Base-by-base conservation (phyloP, 2,329 filamentous ascomycete genomes). In the Dothideomycetidae sp. region DNA sequence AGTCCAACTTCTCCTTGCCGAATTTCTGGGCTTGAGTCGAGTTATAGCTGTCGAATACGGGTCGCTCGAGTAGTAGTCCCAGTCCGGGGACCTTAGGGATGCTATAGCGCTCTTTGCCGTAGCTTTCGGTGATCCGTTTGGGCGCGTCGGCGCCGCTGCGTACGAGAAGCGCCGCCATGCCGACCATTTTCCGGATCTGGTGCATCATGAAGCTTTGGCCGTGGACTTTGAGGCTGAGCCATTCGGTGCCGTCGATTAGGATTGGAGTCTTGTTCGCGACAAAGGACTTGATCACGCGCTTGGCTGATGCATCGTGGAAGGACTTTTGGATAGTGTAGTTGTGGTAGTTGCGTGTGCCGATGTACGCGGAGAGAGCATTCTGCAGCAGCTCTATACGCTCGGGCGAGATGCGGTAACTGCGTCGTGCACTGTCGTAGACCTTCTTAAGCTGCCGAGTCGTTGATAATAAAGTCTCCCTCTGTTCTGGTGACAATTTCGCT, bases 131-230 rank as follows among this genome's bases (percentile, higher is more conserved):
- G 48, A 98, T 81, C 17, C 81, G 73, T 9, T 71, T 63, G 3
- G 76, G 66, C 3, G 81, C 68, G 15, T 50, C 43, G n/a, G 78
- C 78, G 35, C 84, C 90, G 56, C 81, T 92, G 26, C 90, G 78
- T 5, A 92, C 79, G 4, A 88, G 67, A 42, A 98, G 67, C 21
- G 83, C 75, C 5, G 76, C 83, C 79, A 98, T 85, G 40, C 82
- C 84, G 11, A 98, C 83, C 90, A 98, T 96, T 62, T 96, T 98
- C 52, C 90, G 79, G 59, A 98, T 98, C 63, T 98, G 90, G 60
- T 98, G 90, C 90, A 98, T 98, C 90, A 98, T 98, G 69, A 98
- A 98, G 53, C 80, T 88, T 60, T 98, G 90, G 0, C 90, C 90
- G 59, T 98, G 90, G 15, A 98, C 86, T 56, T 93, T 93, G 47